Evolutionary conservation across 106 monocot species (phyloP), one percentile per base, ranked within the genome.

Genomic region (Amphibolis antarctica): DNA sequence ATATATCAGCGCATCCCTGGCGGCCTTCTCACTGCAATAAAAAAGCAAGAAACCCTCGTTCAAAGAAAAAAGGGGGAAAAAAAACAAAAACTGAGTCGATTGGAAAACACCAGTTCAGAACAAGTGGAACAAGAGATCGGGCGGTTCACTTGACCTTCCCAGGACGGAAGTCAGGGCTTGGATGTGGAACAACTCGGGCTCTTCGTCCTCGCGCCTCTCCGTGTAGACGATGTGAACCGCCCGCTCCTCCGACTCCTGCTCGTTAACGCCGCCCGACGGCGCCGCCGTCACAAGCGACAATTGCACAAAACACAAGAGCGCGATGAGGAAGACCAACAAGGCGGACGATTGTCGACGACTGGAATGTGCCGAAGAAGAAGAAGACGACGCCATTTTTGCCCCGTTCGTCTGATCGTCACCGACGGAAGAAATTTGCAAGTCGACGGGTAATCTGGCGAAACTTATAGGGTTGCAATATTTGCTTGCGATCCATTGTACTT

Each of bases 1-100:
- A 53, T 90, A 85, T 0, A 90, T 31, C 36, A 90, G 19, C 36
- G 82, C 80, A 36, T 71, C 74, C 82, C 70, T 85, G 24, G 89
- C 89, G 17, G 80, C 76, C 17, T 78, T 82, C 75, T 90, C 82
- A 60, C 89, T 90, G 42, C 28, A 63, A 52, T 15, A 3, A 58
- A 69, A 47, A 46, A 26, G 18, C 30, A 1, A 9, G 36, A 53
- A 36, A 14, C n/a, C 28, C 26, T 25, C 28, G 18, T 30, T 28
- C 9, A 30, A 13, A 24, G 43, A 3, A 53, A 18, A 46, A 44
- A 44, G 3, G 14, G 18, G 18, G 12, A 6, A 28, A 4, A 28
- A 28, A 47, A 14, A 25, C 57, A 57, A 57, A 57, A 28, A 14
- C 23, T 22, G 55, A n/a, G 23, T 23, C 25, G 55, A 55, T n/a